A percentile compares a stretch with the other conserved stretches of the same genome.
These are phyloP conservation scores for Tolypocladium nubicola DNA, from an alignment of 2,329 filamentous ascomycete species.

Conservation along the genomic window DNA sequence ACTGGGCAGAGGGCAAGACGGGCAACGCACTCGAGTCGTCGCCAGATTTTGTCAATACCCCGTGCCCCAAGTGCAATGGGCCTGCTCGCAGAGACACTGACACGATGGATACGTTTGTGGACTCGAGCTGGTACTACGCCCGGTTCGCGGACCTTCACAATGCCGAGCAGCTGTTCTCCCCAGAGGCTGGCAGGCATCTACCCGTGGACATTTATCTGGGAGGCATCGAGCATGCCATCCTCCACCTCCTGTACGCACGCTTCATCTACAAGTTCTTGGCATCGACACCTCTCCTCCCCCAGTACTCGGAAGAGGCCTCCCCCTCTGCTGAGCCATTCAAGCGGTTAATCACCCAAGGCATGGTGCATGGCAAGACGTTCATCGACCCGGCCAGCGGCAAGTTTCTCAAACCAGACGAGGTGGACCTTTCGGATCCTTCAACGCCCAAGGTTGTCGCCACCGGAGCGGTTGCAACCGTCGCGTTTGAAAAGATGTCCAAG, in stretches of 20 bases:
- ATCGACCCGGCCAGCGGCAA: conserved; percentile 63
- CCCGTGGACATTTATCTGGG: conserved; percentile 86
- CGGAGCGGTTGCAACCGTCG: conserved; percentile 46
- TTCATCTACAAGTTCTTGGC: conserved; percentile 85
- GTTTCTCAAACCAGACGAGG: conserved; percentile 67
- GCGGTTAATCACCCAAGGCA: conserved; percentile 76
- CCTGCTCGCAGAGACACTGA: conserved; percentile 75
- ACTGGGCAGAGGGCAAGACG: conserved; percentile 57
- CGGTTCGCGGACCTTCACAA: conserved; percentile 68
- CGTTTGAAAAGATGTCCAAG: conserved; percentile 90
- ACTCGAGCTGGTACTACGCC: conserved; percentile 90
- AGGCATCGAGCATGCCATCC: conserved; percentile 81
- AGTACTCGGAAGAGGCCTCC: conserved; percentile 18
- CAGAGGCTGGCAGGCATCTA: conserved; percentile 46
- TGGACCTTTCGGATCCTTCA: conserved; percentile 49
- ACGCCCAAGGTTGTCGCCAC: conserved; percentile 53
- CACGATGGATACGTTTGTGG: conserved; percentile 94
- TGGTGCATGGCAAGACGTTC: conserved; percentile 85
- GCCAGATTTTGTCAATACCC: conserved; percentile 62
- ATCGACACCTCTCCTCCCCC: conserved; percentile 37
- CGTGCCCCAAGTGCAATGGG: conserved; percentile 63
- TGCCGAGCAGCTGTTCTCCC: conserved; percentile 46
- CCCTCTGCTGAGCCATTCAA: conserved; percentile 63
- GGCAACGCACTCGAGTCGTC: conserved; percentile 70
- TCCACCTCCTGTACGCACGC: conserved; percentile 79